Evolutionary conservation across 2,329 filamentous ascomycete species (phyloP), one percentile per base, ranked within the genome.

Genomic region (Aspergillus versicolor): DNA sequence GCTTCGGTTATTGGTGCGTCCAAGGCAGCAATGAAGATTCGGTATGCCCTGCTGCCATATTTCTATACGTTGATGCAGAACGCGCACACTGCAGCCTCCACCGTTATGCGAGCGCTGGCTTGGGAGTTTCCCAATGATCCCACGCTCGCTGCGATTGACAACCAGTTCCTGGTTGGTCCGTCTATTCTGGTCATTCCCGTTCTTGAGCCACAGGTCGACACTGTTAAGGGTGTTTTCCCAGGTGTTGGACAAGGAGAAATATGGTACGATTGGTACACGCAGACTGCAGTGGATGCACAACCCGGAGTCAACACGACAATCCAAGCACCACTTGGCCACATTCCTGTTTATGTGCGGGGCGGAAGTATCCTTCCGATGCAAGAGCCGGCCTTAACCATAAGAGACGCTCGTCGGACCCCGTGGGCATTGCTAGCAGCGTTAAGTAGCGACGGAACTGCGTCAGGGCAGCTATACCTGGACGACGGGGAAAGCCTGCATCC

Each of bases 191-290:
- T 92, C 30, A 84, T 84, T 0, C 89, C 89, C 0, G 87, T 88
- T 0, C 80, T 91, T 4, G 70, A 68, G 2, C 82, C 80, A 3
- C 85, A 86, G 61, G 85, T 83, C 7, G 82, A 83, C 17, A 82
- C 79, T 2, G 88, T 90, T 7, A 75, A 83, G 24, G 88, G 86
- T 27, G 82, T 90, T 3, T 91, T 92, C 70, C 89, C 89, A 0
- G 88, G 88, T 6, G 71, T 85, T 2, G 79, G 79, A 2, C 72
- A 80, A 1, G 85, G 79, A 3, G 82, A 84, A 41, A 71, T 85
- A 2, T 92, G 88, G 86, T 92, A 91, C 65, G 89, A 92, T 70
- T 92, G 88, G 88, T 91, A 91, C 71, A 88, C 82, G n/a, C 83
- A 85, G 50, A 79, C 79, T 0, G 78, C 78, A 0, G 77, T 90